Base-by-base conservation (phyloP, 768 basidiomycete species). In the Trametes gibbosa region DNA sequence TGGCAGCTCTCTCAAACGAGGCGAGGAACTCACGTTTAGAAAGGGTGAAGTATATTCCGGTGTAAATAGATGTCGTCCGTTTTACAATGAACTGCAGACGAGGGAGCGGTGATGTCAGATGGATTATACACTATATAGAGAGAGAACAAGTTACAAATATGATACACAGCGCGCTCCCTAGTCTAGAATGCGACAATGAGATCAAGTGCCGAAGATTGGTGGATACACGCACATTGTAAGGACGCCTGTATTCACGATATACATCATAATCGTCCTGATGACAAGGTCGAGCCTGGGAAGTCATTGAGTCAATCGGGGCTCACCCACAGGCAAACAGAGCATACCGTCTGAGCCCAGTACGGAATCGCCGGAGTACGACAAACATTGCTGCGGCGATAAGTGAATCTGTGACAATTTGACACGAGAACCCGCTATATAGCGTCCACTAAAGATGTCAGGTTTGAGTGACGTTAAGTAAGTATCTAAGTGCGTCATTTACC, bases 221-320 rank as follows among this genome's bases (percentile, higher is more conserved):
- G n/a, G n/a, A n/a, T n/a, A 16, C 21, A 21, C 52, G 23, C 39
- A 53, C 52, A 41, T 35, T 19, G 39, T 24, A 16, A 59, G 40
- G 19, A 59, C 17, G 0, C 58, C 58, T 17, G 58, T 59, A 27
- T 59, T 59, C 10, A 59, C 41, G 10, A 48, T 41, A 23, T 42
- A 59, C 52, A 54, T 48, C 8, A 35, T 19, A 2, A 59, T 42
- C 21, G 29, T 35, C 21, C 29, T 41, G n/a, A 59, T 59, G 12
- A 59, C 29, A 4, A 24, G 32, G 13, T 54, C 58, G 37, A 53
- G 53, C 1, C 58, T 59, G 16, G 10, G 29, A 10, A 32, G 10
- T 5, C 4, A 10, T 32, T 10, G 29, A 32, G 10, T 32, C 29
- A 32, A 4, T 32, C 29, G 29, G 10, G 10, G 29, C 29, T 32